Conservation (phyloP, 768 basidiomycete genomes). For the Mycena haematopus region DNA sequence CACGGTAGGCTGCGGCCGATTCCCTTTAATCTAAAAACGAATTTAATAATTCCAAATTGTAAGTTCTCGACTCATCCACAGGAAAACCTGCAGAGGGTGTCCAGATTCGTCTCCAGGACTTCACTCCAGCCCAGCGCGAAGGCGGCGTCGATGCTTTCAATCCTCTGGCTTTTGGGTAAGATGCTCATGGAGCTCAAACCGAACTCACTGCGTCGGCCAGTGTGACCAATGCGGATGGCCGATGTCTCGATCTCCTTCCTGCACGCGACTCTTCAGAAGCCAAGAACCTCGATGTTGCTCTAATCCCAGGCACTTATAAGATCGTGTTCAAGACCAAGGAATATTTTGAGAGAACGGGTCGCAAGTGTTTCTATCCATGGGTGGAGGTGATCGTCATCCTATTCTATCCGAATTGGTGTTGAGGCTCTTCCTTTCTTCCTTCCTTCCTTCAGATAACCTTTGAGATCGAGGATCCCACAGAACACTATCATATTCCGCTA, state of each 20-base stretch:
- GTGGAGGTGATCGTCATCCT: conserved; percentile 67
- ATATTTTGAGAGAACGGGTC: conserved; percentile 72
- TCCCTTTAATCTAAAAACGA: not conserved
- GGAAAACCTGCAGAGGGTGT: conserved; percentile 84
- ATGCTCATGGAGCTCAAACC: conserved; percentile 1
- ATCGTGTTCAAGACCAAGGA: conserved; percentile 78
- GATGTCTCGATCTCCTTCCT: conserved; percentile 80
- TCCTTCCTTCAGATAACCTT: conserved; percentile 81
- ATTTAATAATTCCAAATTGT: not conserved
- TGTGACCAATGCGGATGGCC: conserved; percentile 80
- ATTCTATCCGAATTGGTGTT: conserved; percentile 10
- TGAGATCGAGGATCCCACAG: conserved; percentile 67
- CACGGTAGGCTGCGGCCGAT: conserved; percentile 61
- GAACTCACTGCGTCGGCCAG: conserved; percentile 45
- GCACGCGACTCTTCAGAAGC: conserved; percentile 53
- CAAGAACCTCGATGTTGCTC: conserved; percentile 47
- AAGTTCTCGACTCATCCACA: conserved; percentile 86
- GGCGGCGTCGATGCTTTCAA: conserved; percentile 54
- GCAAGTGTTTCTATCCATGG: conserved; percentile 86
- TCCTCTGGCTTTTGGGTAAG: conserved; percentile 66
- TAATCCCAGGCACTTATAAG: conserved; percentile 77
- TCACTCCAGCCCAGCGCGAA: conserved; percentile 31
- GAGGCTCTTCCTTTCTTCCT: too few species aligned
- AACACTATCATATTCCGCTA: conserved; percentile 93
- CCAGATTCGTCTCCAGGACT: conserved; percentile 62